Conservation (phyloP, 1,139 yeast species). For the Diutina neorugosa region DNA sequence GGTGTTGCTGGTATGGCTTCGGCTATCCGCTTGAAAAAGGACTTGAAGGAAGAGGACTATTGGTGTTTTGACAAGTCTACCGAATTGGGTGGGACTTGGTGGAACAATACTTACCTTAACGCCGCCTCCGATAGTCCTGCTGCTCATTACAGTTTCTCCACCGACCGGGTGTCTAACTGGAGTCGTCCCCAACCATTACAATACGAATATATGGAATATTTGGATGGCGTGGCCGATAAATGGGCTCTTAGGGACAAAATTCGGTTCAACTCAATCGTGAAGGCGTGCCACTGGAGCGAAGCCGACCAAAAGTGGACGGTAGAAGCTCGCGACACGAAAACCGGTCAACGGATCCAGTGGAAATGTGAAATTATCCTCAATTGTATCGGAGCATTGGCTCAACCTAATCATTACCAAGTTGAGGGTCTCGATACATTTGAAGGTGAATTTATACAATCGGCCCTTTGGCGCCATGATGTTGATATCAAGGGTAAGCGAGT, state of each 20-base stretch:
- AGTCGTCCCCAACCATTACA: not conserved
- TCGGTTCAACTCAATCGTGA: not conserved
- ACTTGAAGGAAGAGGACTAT: not conserved
- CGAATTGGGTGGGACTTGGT: constrained; percentile 4
- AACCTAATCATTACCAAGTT: not conserved
- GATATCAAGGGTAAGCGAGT: constrained; percentile 10
- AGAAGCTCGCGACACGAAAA: not conserved
- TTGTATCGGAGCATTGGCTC: not conserved
- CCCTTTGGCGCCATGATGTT: constrained; percentile 3
- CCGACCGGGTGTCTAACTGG: not conserved
- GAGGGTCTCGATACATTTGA: not conserved
- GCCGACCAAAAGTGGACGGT: not conserved
- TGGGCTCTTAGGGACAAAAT: not conserved
- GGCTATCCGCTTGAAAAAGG: constrained; percentile 17
- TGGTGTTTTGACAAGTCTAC: not conserved
- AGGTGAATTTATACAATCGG: not conserved
- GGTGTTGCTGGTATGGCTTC: constrained; percentile 36
- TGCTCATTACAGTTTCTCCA: not conserved
- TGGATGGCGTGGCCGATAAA: not conserved
- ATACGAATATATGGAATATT: not conserved
- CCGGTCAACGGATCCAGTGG: not conserved
- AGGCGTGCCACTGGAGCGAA: not conserved
- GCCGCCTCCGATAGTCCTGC: constrained; percentile 1
- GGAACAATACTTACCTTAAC: not conserved
- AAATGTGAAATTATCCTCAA: not conserved